Base-by-base conservation (phyloP, 2,329 filamentous ascomycete genomes). In the Aspergillus tubingensis region DNA sequence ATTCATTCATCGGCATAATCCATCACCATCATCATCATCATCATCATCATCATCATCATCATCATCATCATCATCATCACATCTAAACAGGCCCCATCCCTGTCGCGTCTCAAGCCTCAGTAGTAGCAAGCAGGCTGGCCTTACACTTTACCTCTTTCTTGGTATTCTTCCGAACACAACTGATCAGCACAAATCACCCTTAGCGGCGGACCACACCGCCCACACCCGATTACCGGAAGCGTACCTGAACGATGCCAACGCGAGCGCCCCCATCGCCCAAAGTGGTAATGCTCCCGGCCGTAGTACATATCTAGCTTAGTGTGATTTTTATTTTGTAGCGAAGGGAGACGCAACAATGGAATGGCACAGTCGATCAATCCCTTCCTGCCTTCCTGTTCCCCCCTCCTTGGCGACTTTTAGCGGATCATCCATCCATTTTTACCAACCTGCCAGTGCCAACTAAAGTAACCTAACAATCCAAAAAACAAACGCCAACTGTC, bases 201-300 rank as follows among this genome's bases (percentile, higher is more conserved):
- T 58, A 43, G 51, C 36, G 60, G 58, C 57, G 57, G 57, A 43
- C 21, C 50, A 48, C 36, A 49, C 57, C 53, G 57, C 57, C 32
- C 32, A 36, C 39, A 53, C 39, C 54, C 51, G 41, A 54, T 57
- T 62, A 60, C 60, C 44, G 30, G 30, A 57, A 60, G 50, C 41
- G 43, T 55, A 41, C 51, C 57, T 51, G 48, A 48, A 43, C 25
- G 41, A 21, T 27, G 47, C 19, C 21, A 17, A 19, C 36, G 17
- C 30, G 52, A 47, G 54, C 11, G 30, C 36, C n/a, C n/a, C 49
- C 41, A 25, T 27, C 25, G 10, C 57, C 58, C 21, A 54, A 63
- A 59, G 47, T 36, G 57, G 58, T 38, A 60, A 59, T 61, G 57
- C 25, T 47, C 57, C 59, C 59, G 62, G 57, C 57, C 51, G n/a